Evolutionary conservation across 2,329 filamentous ascomycete species (phyloP), one percentile per base, ranked within the genome.

Genomic region (Clarireedia homoeocarpa): DNA sequence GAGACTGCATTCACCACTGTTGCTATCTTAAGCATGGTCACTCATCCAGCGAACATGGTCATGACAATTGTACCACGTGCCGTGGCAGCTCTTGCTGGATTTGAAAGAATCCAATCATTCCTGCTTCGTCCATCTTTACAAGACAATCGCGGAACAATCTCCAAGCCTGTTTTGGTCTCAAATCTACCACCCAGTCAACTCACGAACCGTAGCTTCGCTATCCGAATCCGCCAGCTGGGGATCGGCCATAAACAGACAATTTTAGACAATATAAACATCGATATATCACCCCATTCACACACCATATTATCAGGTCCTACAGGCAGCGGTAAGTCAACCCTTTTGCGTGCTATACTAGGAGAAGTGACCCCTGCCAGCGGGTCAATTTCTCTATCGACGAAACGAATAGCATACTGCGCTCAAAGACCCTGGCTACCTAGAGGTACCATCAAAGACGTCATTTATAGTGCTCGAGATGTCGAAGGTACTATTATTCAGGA

Each of bases 371-470:
- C 61, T 5, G 23, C 54, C 1, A 6, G 40, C 5, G 71, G 71
- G 5, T 57, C 55, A 1, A 61, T 74, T 6, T 48, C 45, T 0
- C 3, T 71, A 2, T 61, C 64, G 4, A 66, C 69, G 0, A 57
- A 51, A 45, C 58, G 54, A 7, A 67, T 73, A 39, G 70, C 60
- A 7, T 74, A 73, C 48, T 72, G 71, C 54, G 61, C 70, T 4
- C 73, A 75, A 27, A 63, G 38, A 15, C 64, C 72, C 0, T 75
- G 73, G 72, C 59, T 75, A 23, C 70, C 69, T 0, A 70, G 65
- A 38, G 65, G 64, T 0, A 72, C 55, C 4, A 68, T 74, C 20
- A 66, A 62, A 56, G 58, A 71, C 6, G 63, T 62, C 12, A 71
- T 74, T n/a, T 60, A 57, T 30, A 62, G 66, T 5, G 7, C 36